Base-by-base conservation (phyloP, 2,329 filamentous ascomycete species). In the Talaromyces sp. region DNA sequence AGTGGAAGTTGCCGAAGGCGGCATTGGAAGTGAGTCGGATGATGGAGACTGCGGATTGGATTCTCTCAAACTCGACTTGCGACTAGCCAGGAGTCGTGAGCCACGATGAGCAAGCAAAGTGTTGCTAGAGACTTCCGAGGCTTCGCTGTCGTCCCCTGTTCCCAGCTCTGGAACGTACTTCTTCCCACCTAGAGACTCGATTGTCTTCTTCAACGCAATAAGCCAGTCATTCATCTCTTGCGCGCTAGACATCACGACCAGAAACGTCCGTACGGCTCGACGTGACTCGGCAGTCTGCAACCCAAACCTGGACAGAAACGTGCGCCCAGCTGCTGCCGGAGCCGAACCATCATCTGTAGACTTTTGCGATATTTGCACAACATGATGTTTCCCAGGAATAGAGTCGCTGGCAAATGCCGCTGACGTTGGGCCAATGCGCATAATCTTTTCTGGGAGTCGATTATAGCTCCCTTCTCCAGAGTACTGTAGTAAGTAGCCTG, bases 331-430 rank as follows among this genome's bases (percentile, higher is more conserved):
- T 3, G 70, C 67, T 5, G 69, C 19, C 7, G 67, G 48, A 4
- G 68, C 67, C 5, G 71, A 66, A 22, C 69, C 72, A 54, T 76
- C 74, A 10, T 76, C 72, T 4, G 73, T 71, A 3, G 74, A 69
- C 3, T 73, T 74, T 41, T 79, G 76, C 13, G 79, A 81, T 13
- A 83, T 73, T 64, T 82, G 81, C 47, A 83, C 68, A 4, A 83
- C 81, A 76, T 78, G 82, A 64, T 80, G 81, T 65, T 77, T 81
- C 2, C 81, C 81, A 0, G 80, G 79, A 65, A 83, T 80, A 8
- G 78, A 80, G 71, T 83, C 81, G 67, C 80, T 81, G 1, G 79
- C 81, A 70, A 82, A 82, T 11, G 81, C 81, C 14, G 80, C 80
- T 10, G 81, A 82, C 4, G 78, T 74, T 19, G 77, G 75, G 2